Base-by-base conservation (phyloP, 345 rosid species). In the Lagerstroemia speciosa region DNA sequence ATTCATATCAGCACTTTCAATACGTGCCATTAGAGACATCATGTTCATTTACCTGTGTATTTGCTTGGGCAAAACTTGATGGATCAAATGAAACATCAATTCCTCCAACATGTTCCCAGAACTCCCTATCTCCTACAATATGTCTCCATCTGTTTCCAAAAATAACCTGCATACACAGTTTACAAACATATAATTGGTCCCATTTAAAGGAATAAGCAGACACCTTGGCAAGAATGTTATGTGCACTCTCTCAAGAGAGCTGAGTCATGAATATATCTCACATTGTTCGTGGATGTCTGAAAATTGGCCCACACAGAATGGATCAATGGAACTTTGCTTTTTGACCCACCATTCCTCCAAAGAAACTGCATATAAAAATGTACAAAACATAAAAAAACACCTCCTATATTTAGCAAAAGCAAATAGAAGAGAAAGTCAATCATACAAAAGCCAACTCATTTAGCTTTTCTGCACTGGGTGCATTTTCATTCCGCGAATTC, bases 231-330 rank as follows among this genome's bases (percentile, higher is more conserved):
- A 34, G 50, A 40, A 20, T 63, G 30, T 40, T 52, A 65, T 10
- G 67, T 38, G 32, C 31, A 10, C 8, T 12, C 31, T 64, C 46
- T 41, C 19, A 9, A 38, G 22, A 38, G 29, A 64, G 17, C 19
- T n/a, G 32, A 12, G 3, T 32, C 12, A 52, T 53, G 24, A 24
- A 64, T 74, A 60, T 26, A 63, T 78, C 98, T 87, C 75, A 91
- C 98, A 79, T 93, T 90, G 75, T 80, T 93, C 71, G 91, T 74
- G 64, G 98, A 90, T 37, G 97, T 89, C 90, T 93, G 98, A 78
- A 93, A 93, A 82, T 93, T 93, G 66, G 89, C 98, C 98, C 98
- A 93, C 12, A 93, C 89, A 62, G 98, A 89, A 81, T 90, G 98
- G 73, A 91, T 77, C 27, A 89, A 64, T 66, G 78, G 82, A 64